These are phyloP conservation scores for Scedosporium apiospermum DNA, from an alignment of 2,329 filamentous ascomycete genomes.

Conservation along the genomic window DNA sequence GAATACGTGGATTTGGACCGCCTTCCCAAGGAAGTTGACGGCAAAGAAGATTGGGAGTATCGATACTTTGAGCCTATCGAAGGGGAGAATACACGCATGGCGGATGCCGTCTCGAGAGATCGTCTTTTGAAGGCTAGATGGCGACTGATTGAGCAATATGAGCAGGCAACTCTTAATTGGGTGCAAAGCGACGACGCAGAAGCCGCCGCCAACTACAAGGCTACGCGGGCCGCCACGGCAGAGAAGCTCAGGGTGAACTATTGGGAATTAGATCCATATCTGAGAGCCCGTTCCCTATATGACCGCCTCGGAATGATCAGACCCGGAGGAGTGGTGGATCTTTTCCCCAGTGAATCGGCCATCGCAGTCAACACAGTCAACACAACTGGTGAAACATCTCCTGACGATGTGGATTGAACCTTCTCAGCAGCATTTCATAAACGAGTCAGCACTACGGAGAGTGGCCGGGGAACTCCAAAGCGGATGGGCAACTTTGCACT, in stretches of 20 bases:
- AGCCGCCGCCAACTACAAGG: constrained; percentile 16
- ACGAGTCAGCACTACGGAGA: no score
- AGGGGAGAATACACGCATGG: constrained; percentile 70
- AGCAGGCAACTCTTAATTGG: constrained; percentile 69
- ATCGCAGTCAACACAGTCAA: constrained; percentile 4
- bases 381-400: constrained; percentile 23
- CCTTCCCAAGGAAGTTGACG: constrained; percentile 77
- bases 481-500: no score
- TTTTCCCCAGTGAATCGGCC: constrained; percentile 42
- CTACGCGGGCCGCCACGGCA: constrained; percentile 37
- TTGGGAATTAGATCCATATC: constrained; percentile 81
- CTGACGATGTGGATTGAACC: constrained; percentile 36
- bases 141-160: constrained; percentile 60
- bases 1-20: constrained; percentile 61
- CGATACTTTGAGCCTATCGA: constrained; percentile 65
- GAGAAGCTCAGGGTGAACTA: constrained; percentile 65
- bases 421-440: background rate
- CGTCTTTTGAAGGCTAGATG: constrained; percentile 54
- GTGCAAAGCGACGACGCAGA: constrained; percentile 29
- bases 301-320: constrained; percentile 70
- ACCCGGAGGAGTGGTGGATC: constrained; percentile 57
- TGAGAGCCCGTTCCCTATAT: constrained; percentile 75
- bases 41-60: constrained; percentile 78
- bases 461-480: no score
- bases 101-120: constrained; percentile 53